A percentile compares a stretch with the other conserved stretches of the same genome.
These are phyloP conservation scores for Nannizzia gypsea DNA, from an alignment of 2,329 filamentous ascomycete genomes.

Conservation along the genomic window DNA sequence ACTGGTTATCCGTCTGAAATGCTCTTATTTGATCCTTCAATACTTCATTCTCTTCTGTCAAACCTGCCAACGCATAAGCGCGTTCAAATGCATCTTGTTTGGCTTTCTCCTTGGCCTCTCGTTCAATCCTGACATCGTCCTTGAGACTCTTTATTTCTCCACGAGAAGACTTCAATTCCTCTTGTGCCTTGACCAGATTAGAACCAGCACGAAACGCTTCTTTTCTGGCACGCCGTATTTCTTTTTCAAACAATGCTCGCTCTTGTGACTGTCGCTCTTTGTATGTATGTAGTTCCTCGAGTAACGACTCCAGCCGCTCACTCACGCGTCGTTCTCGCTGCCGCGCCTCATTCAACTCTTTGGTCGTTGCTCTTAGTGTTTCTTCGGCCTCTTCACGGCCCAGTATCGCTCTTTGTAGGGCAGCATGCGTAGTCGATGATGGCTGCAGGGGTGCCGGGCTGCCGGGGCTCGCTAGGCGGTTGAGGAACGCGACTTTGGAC, in stretches of 20 bases:
- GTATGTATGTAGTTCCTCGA: slow-evolving; percentile 42
- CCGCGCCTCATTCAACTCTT: slow-evolving; percentile 32
- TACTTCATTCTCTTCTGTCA: slow-evolving; percentile 34
- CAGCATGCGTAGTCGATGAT: slow-evolving; percentile 32
- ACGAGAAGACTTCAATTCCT: slow-evolving; percentile 35
- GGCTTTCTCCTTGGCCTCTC: slow-evolving; percentile 36
- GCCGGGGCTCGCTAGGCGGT: slow-evolving; percentile 28
- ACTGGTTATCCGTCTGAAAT: slow-evolving; percentile 28
- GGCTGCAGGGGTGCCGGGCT: slow-evolving; percentile 21
- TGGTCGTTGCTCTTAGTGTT: slow-evolving; percentile 23
- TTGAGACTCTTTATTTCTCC: slow-evolving; percentile 40
- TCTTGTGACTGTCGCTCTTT: slow-evolving; percentile 41
- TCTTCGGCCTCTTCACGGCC: slow-evolving; percentile 38
- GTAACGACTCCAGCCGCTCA: slow-evolving; percentile 33
- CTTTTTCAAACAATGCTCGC: slow-evolving; percentile 43
- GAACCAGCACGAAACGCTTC: slow-evolving; percentile 48
- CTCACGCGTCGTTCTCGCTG: slow-evolving; percentile 35
- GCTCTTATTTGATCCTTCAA: slow-evolving; percentile 32
- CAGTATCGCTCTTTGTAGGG: slow-evolving; percentile 33
- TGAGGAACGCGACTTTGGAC: slow-evolving; percentile 38
- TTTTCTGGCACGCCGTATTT: slow-evolving; percentile 44
- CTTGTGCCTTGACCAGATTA: slow-evolving; percentile 43
- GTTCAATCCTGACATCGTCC: slow-evolving; percentile 41
- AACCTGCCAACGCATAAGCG: slow-evolving; percentile 34
- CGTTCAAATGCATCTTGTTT: slow-evolving; percentile 39